These are phyloP conservation scores for Naganishia liquefaciens DNA, from an alignment of 1,284 basidiomycete species.

Conservation along the genomic window DNA sequence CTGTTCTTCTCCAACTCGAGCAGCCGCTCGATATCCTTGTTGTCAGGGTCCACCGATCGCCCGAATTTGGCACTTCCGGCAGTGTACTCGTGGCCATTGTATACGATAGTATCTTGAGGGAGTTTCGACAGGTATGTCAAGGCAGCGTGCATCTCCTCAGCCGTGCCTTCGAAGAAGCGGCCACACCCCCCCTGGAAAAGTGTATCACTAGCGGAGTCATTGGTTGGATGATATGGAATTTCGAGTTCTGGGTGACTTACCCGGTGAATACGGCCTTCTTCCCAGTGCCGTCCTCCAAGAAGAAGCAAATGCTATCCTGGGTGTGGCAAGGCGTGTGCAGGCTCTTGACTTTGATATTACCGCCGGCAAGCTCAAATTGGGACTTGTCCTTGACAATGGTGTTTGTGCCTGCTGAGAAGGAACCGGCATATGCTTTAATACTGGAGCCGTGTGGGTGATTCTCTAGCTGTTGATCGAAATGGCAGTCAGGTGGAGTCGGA, in stretches of 20 bases:
- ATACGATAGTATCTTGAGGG: conserved; percentile 78
- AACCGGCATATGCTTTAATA: conserved; percentile 81
- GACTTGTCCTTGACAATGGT: conserved; percentile 75
- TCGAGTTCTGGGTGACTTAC: too few species aligned
- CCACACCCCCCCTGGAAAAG: conserved; percentile 93
- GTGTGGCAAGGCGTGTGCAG: conserved; percentile 94
- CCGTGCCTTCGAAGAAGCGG: conserved; percentile 93
- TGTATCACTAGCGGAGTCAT: conserved; percentile 66
- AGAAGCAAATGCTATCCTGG: conserved; percentile 92
- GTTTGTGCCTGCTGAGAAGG: conserved; percentile 68
- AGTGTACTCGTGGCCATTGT: conserved; percentile 93
- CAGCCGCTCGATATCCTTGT: conserved; percentile 47
- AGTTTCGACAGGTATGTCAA: conserved; percentile 74
- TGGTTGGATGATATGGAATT: too few species aligned
- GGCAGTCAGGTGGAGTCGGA: neutral
- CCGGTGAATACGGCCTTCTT: conserved; percentile 82
- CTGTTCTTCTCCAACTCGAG: conserved; percentile 41
- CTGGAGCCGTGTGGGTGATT: conserved; percentile 60
- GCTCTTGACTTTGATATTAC: conserved; percentile 73
- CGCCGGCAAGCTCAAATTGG: conserved; percentile 66
- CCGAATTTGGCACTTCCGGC: conserved; percentile 59
- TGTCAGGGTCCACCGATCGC: conserved; percentile 47
- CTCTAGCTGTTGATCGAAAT: conserved; percentile 36
- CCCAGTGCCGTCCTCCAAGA: conserved; percentile 67
- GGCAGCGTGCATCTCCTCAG: conserved; percentile 78